These are phyloP conservation scores for Calonectria fujianensis DNA, from an alignment of 2,329 filamentous ascomycete species.

Conservation along the genomic window DNA sequence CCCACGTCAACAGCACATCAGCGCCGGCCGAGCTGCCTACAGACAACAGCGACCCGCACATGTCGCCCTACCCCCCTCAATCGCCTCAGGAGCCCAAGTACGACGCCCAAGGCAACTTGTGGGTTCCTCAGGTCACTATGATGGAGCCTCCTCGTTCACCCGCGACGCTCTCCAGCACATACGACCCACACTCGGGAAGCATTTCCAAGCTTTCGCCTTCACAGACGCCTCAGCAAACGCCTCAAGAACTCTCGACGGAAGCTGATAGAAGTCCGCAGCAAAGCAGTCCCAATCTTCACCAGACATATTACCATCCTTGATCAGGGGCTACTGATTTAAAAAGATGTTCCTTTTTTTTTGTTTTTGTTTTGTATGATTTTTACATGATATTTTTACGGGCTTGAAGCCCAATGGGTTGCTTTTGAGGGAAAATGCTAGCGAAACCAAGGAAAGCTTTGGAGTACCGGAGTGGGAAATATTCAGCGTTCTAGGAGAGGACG, in stretches of 20 bases:
- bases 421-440: conserved; percentile 18
- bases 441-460: conserved; percentile 38
- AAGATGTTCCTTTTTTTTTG: neutral
- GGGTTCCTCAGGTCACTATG: conserved; percentile 60
- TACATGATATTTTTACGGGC: conserved; percentile 27
- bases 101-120: conserved; percentile 58
- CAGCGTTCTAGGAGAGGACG: conserved; percentile 28
- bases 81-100: conserved; percentile 54
- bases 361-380: conserved; percentile 17
- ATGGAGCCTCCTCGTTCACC: conserved; percentile 53
- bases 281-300: conserved; percentile 43
- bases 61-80: conserved; percentile 45
- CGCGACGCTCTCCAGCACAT: conserved; percentile 41
- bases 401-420: conserved; percentile 29
- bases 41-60: conserved; percentile 37
- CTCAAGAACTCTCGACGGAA: conserved; percentile 51
- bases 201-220: conserved; percentile 47
- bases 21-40: conserved; percentile 57
- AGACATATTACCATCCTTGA: conserved; percentile 55
- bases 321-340: neutral
- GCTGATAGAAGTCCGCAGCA: conserved; percentile 42
- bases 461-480: conserved; percentile 42
- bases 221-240: conserved; percentile 41
- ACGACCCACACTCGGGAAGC: conserved; percentile 42
- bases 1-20: conserved; percentile 43